Evolutionary conservation across 106 monocot species (phyloP).

Genomic region (Dactylorhiza incarnata): DNA sequence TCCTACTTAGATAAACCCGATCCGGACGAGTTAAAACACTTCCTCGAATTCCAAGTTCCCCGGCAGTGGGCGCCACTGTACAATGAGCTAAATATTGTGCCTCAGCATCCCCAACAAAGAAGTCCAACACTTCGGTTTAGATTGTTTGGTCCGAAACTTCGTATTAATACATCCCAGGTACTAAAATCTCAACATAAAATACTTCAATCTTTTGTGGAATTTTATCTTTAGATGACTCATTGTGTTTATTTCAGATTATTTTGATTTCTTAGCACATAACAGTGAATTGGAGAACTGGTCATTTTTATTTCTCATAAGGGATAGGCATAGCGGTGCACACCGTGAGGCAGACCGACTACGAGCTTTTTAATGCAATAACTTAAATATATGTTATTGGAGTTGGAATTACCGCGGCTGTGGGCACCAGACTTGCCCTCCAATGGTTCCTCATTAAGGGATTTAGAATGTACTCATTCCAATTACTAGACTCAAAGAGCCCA

Average conservation of each 20-base stretch:
- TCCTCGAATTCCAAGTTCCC: slow-evolving; percentile 97
- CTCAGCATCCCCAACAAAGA: slow-evolving; percentile 68
- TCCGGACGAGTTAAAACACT: slow-evolving; percentile 64
- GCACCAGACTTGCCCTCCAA: background rate
- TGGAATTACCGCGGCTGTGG: background rate
- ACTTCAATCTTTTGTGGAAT: background rate
- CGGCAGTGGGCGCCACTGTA: slow-evolving; percentile 85
- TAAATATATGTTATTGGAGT: background rate
- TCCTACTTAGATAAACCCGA: slow-evolving; percentile 74
- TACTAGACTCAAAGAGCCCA: background rate
- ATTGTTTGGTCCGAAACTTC: slow-evolving; percentile 73
- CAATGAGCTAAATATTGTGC: slow-evolving; percentile 81
- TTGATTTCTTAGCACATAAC: background rate
- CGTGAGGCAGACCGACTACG: no score
- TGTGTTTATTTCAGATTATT: background rate
- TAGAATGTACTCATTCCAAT: background rate
- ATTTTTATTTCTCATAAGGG: background rate
- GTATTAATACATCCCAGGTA: slow-evolving; percentile 84
- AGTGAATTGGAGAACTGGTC: background rate
- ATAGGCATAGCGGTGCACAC: no score
- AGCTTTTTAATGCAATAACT: no score
- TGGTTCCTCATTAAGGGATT: background rate
- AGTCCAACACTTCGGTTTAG: slow-evolving; percentile 70
- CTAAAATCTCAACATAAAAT: background rate
- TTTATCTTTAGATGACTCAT: background rate